phyloP scores from a whole-genome alignment of 2,329 filamentous ascomycete species.

The Madurella fahalii region DNA sequence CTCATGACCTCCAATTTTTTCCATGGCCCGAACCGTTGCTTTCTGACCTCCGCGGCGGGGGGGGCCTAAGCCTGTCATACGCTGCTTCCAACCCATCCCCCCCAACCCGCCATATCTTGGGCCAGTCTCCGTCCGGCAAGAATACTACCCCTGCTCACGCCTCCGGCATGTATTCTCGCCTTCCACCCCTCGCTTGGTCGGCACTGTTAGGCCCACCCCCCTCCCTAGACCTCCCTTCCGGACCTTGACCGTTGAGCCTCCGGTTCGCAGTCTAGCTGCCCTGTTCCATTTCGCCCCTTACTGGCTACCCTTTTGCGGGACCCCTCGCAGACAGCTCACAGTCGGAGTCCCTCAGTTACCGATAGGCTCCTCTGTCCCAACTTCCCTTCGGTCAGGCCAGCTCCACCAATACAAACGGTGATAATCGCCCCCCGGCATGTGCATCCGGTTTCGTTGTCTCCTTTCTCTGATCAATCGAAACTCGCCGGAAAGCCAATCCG shows the following conservation, averaged over 20 bases:
- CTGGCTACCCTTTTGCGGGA: conserved; percentile 12
- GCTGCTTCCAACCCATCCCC: conserved; percentile 4
- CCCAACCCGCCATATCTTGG: conserved; percentile 22
- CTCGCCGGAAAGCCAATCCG: conserved; percentile 29
- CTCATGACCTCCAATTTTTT: conserved; percentile 23
- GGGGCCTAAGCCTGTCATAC: conserved; percentile 22
- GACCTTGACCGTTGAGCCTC: conserved; percentile 25
- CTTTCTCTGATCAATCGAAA: conserved; percentile 35
- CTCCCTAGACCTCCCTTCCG: conserved; percentile 14
- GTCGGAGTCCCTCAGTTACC: conserved; percentile 12
- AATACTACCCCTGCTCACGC: conserved; percentile 10
- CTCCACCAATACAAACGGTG: conserved; percentile 36
- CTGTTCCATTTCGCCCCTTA: conserved; percentile 22
- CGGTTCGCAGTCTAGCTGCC: conserved; percentile 15
- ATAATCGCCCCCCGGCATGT: conserved; percentile 39
- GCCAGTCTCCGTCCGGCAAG: conserved; percentile 18
- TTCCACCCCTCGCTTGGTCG: conserved; percentile 15
- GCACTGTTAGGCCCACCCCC: conserved; percentile 23
- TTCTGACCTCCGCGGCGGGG: conserved; percentile 14
- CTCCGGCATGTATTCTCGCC: conserved; percentile 13
- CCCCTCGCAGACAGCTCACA: conserved; percentile 8
- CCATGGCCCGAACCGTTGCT: conserved; percentile 11
- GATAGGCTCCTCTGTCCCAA: conserved; percentile 23
- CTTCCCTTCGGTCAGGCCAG: conserved; percentile 27
- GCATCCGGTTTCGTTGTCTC: conserved; percentile 30